Base-by-base conservation (phyloP, 495 filamentous ascomycete genomes). In the Podospora comata region DNA sequence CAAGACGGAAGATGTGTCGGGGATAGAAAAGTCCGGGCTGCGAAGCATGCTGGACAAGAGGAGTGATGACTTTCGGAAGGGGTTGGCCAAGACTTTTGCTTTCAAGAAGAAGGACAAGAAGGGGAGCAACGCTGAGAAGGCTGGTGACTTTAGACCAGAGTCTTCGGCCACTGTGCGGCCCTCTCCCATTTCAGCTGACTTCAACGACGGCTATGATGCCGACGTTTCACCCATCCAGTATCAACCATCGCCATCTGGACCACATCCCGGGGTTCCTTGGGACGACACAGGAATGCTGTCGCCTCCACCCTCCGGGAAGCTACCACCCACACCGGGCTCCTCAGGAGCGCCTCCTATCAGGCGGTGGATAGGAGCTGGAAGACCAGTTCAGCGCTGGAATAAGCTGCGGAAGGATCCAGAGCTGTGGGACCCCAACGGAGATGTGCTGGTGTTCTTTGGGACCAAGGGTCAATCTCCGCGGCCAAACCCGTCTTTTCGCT, bases 391-490 rank as follows among this genome's bases (percentile, higher is more conserved):
- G 68, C 73, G 80, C 58, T 86, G 84, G 84, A 84, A 82, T 64
- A 85, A 85, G 68, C 71, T 85, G 30, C 77, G 81, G 2, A 84
- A 87, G 75, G 87, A 90, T 68, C 83, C 85, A 23, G 87, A 89
- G 62, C 74, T 90, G 9, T 90, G 87, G 86, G 85, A 88, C 74
- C 80, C 81, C 2, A 82, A 84, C 60, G 88, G 86, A 26, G 87
- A 90, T 69, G 88, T 87, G 5, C 73, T 89, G 13, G 80, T 90
- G 13, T 89, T 83, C 69, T 82, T 90, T 60, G 80, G 81, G 19
- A 75, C 75, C 48, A 78, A 73, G 58, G 79, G 77, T 23, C 75
- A 82, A 54, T 66, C 73, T 5, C 78, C 80, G 13, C 77, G 81
- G 13, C 82, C 81, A 3, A 80, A 80, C 30, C 84, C 87, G 2